Evolutionary conservation across 2,329 filamentous ascomycete genomes (phyloP).

Genomic region (Neoscytalidium dimidiatum): DNA sequence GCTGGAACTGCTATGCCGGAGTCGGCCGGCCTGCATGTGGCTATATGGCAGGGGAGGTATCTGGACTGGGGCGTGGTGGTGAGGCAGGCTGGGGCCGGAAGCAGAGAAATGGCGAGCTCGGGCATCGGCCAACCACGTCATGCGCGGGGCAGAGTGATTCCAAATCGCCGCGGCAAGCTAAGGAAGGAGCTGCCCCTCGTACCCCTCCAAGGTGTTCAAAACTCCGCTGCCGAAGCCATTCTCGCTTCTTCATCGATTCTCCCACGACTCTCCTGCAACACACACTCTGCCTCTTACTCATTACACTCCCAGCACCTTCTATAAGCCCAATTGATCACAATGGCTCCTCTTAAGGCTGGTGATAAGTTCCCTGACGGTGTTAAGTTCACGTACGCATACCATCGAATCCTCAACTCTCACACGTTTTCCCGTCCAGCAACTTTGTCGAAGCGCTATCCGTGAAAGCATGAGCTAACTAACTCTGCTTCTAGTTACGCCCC

Average conservation of each 20-base stretch:
- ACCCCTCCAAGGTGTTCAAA: conserved; percentile 21
- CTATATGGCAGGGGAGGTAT: neutral
- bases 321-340: conserved; percentile 32
- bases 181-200: conserved; percentile 18
- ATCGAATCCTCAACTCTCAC: neutral
- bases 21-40: neutral
- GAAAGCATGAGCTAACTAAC: neutral
- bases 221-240: neutral
- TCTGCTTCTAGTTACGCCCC: conserved; percentile 67
- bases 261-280: neutral
- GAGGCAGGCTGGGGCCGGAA: neutral
- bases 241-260: neutral
- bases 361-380: conserved; percentile 82
- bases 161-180: conserved; percentile 6
- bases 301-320: neutral
- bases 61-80: neutral
- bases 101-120: conserved; percentile 7
- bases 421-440: neutral
- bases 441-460: neutral
- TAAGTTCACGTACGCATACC: conserved; percentile 65
- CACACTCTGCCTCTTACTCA: neutral
- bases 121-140: conserved; percentile 11
- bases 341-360: conserved; percentile 74
- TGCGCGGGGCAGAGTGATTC: conserved; percentile 18
- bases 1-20: neutral